These are phyloP conservation scores for Amphicarpaea edgeworthii DNA, from an alignment of 306 rosid genomes.

Conservation along the genomic window DNA sequence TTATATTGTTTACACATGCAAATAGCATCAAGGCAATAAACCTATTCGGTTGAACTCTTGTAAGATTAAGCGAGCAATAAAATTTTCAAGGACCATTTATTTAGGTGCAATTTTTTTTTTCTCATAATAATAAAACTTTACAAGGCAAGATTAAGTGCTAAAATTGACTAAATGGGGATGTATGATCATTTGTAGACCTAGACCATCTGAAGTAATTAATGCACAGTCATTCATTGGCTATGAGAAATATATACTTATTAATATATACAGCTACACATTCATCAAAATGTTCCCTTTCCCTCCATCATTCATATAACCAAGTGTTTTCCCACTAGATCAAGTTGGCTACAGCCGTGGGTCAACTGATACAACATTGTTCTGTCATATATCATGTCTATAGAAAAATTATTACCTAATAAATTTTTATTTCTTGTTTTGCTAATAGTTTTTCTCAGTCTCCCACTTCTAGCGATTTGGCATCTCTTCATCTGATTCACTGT, in stretches of 20 bases:
- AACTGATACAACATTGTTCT: background rate
- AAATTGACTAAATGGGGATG: too few species aligned
- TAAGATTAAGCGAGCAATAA: background rate
- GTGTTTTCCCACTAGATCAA: background rate
- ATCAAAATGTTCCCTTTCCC: constrained; percentile 13
- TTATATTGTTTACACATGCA: constrained; percentile 4
- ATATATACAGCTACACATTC: background rate
- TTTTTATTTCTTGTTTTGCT: background rate
- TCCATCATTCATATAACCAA: background rate
- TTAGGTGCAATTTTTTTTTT: background rate
- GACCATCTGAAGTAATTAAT: too few species aligned
- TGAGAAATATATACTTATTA: constrained; percentile 1
- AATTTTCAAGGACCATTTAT: background rate
- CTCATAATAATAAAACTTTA: background rate
- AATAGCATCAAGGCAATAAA: constrained; percentile 26
- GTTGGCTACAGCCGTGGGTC: background rate
- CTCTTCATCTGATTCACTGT: background rate
- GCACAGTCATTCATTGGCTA: constrained; percentile 10
- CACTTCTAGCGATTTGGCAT: background rate
- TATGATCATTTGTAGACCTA: too few species aligned
- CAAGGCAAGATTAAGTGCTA: constrained; percentile 15
- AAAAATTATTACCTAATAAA: background rate
- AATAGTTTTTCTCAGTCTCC: background rate
- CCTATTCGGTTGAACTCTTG: constrained; percentile 5
- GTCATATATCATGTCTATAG: background rate